A percentile compares a stretch with the other conserved stretches of the same genome.
These are phyloP conservation scores for Alternaria angustiovoidea DNA, from an alignment of 2,329 filamentous ascomycete genomes.

Conservation along the genomic window DNA sequence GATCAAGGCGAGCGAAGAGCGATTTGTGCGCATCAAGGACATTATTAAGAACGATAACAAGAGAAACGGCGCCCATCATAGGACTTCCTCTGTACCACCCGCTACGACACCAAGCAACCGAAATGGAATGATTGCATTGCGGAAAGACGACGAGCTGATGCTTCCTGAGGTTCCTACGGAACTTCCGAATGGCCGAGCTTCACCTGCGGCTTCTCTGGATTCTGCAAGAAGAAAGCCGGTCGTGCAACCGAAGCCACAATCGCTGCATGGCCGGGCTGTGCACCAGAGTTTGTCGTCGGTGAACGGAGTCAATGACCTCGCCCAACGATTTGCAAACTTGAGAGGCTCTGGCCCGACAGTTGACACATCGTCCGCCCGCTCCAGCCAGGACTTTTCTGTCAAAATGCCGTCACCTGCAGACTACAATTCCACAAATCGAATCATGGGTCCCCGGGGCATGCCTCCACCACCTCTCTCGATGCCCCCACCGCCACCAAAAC, in stretches of 20 bases:
- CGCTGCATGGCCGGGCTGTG: conserved; percentile 69
- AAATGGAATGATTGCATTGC: conserved; percentile 22
- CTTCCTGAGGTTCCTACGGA: conserved; percentile 42
- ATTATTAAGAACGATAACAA: conserved; percentile 62
- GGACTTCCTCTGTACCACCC: conserved; percentile 22
- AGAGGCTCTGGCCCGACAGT: conserved; percentile 31
- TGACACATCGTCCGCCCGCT: conserved; percentile 31
- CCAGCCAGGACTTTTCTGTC: conserved; percentile 44
- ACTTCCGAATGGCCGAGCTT: conserved; percentile 27
- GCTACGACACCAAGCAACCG: conserved; percentile 23
- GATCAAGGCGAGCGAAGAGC: conserved; percentile 50
- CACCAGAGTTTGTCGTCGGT: conserved; percentile 43
- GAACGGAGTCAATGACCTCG: conserved; percentile 42
- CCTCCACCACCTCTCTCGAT: conserved; percentile 44
- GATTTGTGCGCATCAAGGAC: conserved; percentile 58
- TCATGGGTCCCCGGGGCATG: conserved; percentile 63
- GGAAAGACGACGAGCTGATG: conserved; percentile 47
- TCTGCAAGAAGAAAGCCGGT: conserved; percentile 44
- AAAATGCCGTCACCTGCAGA: conserved; percentile 55
- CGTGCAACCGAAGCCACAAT: conserved; percentile 73
- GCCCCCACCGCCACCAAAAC: conserved; percentile 53
- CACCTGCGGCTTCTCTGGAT: conserved; percentile 28
- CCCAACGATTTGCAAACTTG: conserved; percentile 51
- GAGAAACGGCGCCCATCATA: conserved; percentile 62
- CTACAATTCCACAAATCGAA: conserved; percentile 44